Evolutionary conservation across 2,329 filamentous ascomycete species (phyloP).

Genomic region (Cylindrodendrum hubeiense): DNA sequence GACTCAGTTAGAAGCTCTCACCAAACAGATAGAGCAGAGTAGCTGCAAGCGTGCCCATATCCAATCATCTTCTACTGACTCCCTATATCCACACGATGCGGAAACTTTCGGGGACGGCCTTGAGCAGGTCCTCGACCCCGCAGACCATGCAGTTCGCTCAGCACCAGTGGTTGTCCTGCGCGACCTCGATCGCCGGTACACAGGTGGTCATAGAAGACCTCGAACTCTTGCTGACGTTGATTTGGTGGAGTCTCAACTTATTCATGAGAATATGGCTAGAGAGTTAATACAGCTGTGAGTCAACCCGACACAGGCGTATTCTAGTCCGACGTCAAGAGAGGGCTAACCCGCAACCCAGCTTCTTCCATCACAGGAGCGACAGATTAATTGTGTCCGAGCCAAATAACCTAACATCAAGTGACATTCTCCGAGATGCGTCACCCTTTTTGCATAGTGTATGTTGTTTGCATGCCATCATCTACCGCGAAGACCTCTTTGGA

Average conservation of each 20-base stretch:
- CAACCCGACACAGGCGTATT: not conserved
- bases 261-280: not conserved
- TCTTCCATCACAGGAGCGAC: conserved; percentile 1
- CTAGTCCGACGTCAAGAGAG: not conserved
- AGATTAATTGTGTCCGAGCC: not conserved
- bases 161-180: conserved; percentile 5
- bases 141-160: not conserved
- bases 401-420: not conserved
- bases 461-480: conserved; percentile 5
- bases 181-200: not conserved
- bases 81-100: no score
- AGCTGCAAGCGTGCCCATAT: no score
- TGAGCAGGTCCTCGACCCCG: not conserved
- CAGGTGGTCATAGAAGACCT: not conserved
- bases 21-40: not conserved
- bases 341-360: not conserved
- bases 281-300: conserved; percentile 11
- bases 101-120: not conserved
- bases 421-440: not conserved
- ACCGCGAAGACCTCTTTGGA: conserved; percentile 7
- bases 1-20: not conserved
- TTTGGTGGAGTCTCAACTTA: not conserved
- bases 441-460: conserved; percentile 16
- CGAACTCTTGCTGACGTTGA: not conserved
- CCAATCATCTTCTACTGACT: not conserved